phyloP scores from a whole-genome alignment of 345 rosid genomes.

The Eucalyptus tenuipes region DNA sequence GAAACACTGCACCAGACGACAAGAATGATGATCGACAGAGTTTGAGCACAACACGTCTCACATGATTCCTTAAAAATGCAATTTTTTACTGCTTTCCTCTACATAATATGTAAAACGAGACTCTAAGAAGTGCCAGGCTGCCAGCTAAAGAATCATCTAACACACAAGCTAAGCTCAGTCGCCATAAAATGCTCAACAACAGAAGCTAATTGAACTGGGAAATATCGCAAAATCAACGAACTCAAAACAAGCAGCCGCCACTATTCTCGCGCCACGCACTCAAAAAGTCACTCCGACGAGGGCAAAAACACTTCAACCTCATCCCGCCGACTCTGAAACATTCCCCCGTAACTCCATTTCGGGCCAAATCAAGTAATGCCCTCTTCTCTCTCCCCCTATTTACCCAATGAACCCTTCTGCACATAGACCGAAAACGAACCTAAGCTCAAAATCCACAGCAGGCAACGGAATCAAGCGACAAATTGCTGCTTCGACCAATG shows the following conservation, averaged over 20 bases:
- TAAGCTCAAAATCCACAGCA: neutral
- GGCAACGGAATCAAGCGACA: neutral
- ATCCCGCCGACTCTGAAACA: neutral
- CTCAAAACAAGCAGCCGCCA: accelerated
- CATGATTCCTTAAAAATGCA: accelerated
- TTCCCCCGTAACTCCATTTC: neutral
- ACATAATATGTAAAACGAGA: neutral
- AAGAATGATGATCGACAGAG: neutral
- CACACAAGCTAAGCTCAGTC: neutral
- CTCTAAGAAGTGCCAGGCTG: accelerated
- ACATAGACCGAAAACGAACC: neutral
- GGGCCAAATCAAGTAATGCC: neutral
- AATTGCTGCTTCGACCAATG: neutral
- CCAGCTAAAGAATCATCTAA: neutral
- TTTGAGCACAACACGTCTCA: accelerated
- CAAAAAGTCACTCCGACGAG: neutral
- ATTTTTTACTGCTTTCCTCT: accelerated
- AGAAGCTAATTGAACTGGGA: neutral
- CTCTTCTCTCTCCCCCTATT: neutral
- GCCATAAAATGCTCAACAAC: neutral
- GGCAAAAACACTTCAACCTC: neutral
- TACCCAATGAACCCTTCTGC: neutral
- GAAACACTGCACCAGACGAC: neutral
- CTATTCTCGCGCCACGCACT: neutral
- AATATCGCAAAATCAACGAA: neutral